Conservation (phyloP, 192 early-diverging fungal species). For the Anaeromyces robustus region DNA sequence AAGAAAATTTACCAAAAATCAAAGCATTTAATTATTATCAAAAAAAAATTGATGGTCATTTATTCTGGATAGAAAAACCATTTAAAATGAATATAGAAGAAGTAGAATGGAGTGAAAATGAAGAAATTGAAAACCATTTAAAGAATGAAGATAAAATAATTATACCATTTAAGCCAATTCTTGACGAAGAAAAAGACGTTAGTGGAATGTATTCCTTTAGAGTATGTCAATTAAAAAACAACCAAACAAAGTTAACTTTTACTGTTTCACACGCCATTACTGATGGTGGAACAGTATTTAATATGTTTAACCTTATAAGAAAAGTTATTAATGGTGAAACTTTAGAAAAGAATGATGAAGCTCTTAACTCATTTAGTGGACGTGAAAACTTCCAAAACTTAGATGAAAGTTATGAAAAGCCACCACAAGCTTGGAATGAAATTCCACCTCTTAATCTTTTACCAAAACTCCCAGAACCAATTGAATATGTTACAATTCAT, state of each 20-base stretch:
- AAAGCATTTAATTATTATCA: too few species aligned
- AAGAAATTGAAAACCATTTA: too few species aligned
- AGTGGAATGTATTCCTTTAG: background rate
- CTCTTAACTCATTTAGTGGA: background rate
- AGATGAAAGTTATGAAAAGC: background rate
- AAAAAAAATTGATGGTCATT: too few species aligned
- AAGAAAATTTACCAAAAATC: background rate
- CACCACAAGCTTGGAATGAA: background rate
- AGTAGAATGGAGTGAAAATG: too few species aligned
- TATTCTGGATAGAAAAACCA: too few species aligned
- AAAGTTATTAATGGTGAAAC: background rate
- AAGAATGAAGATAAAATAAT: too few species aligned
- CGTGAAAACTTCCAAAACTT: background rate
- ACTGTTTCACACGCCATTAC: background rate
- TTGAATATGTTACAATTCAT: too few species aligned
- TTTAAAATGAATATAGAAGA: too few species aligned
- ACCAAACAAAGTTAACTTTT: background rate
- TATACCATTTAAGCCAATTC: background rate
- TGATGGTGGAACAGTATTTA: background rate
- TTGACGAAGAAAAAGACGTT: background rate
- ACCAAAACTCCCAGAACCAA: too few species aligned
- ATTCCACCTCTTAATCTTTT: background rate
- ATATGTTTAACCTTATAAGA: background rate
- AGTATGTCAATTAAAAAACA: background rate
- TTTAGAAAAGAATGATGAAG: background rate